These are phyloP conservation scores for Mortierella polycephala DNA, from an alignment of 371 early-diverging fungal genomes.

Conservation along the genomic window DNA sequence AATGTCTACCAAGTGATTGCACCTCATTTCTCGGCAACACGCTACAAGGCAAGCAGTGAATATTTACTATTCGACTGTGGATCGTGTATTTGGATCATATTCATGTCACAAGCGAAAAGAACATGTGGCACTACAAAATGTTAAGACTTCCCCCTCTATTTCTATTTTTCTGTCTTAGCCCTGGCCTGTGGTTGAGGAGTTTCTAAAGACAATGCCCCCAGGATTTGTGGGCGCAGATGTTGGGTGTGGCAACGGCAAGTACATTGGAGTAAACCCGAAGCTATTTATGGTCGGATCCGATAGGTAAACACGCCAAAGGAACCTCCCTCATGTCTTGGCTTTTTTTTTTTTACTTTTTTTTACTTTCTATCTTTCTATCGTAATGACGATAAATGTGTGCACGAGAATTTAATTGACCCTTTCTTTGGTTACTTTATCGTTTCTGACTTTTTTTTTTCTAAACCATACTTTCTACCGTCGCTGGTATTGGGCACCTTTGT, in stretches of 20 bases:
- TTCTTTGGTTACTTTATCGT: neutral
- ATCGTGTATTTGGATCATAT: no score
- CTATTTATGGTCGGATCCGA: conserved; percentile 87
- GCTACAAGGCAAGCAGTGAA: conserved; percentile 82
- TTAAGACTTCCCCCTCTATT: neutral
- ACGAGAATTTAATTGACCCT: conserved; percentile 1
- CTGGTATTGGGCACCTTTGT: neutral
- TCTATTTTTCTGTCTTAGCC: conserved; percentile 60
- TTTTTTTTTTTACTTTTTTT: no score
- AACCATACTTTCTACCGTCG: no score
- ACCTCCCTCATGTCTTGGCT: no score
- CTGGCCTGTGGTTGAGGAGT: conserved; percentile 96
- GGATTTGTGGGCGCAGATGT: conserved; percentile 93
- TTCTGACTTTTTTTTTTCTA: conserved; percentile 3
- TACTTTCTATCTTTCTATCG: neutral
- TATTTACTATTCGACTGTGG: neutral
- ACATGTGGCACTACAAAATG: neutral
- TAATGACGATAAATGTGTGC: neutral
- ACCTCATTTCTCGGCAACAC: conserved; percentile 91
- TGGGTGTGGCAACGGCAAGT: conserved; percentile 99
- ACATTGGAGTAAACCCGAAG: conserved; percentile 85
- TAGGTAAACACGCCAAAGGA: conserved; percentile 59
- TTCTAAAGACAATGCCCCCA: conserved; percentile 66
- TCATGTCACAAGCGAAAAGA: neutral
- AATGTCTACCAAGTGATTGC: conserved; percentile 94